These are phyloP conservation scores for Mycena rebaudengoi DNA, from an alignment of 768 basidiomycete genomes.

Conservation along the genomic window DNA sequence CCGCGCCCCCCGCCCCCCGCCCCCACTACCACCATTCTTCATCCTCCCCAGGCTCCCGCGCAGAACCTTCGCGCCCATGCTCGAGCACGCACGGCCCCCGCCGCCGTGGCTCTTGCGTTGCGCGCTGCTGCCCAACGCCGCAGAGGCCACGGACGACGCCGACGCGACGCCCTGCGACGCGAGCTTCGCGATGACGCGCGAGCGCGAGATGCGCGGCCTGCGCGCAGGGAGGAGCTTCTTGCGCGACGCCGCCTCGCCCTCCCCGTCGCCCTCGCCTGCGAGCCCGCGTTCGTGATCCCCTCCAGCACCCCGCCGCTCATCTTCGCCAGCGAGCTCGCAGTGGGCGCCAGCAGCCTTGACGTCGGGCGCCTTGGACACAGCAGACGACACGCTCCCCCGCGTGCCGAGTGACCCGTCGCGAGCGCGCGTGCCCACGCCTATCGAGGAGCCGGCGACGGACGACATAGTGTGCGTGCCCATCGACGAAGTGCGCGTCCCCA, in stretches of 20 bases:
- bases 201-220: slow-evolving; percentile 83
- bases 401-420: slow-evolving; percentile 43
- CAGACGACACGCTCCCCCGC: slow-evolving; percentile 25
- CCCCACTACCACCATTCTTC: slow-evolving; percentile 42
- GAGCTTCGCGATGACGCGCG: slow-evolving; percentile 79
- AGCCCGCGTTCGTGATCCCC: slow-evolving; percentile 50
- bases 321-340: slow-evolving; percentile 81
- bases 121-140: slow-evolving; percentile 5
- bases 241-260: too few relatives aligned
- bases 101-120: slow-evolving; percentile 34
- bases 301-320: slow-evolving; percentile 38
- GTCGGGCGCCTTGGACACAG: slow-evolving; percentile 40
- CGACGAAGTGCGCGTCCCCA: slow-evolving; percentile 32
- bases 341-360: slow-evolving; percentile 67
- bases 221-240: slow-evolving; percentile 62
- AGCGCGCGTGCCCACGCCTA: too few relatives aligned
- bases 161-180: slow-evolving; percentile 73
- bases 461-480: slow-evolving; percentile 28
- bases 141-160: slow-evolving; percentile 34
- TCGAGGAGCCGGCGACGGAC: too few relatives aligned
- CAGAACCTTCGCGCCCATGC: slow-evolving; percentile 54
- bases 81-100: slow-evolving; percentile 58
- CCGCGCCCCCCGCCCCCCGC: too few relatives aligned
- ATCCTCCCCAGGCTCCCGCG: slow-evolving; percentile 46
- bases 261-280: slow-evolving; percentile 45